These are phyloP conservation scores for Diaporthe sp. DNA, from an alignment of 2,329 filamentous ascomycete species.

Conservation along the genomic window DNA sequence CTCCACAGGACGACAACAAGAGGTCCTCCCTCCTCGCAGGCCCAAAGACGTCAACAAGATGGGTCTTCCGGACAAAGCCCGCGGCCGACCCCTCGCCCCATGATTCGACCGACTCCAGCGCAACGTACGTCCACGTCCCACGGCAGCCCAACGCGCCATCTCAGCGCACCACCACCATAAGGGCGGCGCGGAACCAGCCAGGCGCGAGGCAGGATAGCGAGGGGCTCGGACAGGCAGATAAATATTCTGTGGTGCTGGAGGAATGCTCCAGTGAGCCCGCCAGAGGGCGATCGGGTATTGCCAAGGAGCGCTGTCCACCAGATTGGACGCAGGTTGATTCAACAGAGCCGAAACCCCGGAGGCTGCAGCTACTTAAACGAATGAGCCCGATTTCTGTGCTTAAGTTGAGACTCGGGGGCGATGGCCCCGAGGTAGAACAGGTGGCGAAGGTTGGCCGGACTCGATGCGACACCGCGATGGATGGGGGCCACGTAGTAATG, in stretches of 20 bases:
- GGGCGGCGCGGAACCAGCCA: background rate
- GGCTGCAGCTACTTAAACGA: background rate
- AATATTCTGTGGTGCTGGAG: conserved; percentile 23
- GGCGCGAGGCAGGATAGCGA: background rate
- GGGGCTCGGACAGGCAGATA: background rate
- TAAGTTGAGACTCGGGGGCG: conserved; percentile 13
- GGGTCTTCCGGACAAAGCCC: conserved; percentile 18
- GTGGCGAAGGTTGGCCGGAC: background rate
- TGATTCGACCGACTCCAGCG: background rate
- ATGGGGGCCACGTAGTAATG: background rate
- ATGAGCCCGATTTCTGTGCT: conserved; percentile 17
- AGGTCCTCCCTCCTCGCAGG: background rate
- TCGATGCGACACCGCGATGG: background rate
- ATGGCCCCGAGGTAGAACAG: background rate
- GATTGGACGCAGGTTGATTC: conserved; percentile 15
- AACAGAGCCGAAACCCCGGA: background rate
- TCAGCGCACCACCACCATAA: background rate
- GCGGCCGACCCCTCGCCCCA: background rate
- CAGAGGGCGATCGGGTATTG: background rate
- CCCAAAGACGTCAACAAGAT: conserved; percentile 9
- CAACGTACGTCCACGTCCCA: background rate
- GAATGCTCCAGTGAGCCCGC: conserved; percentile 8
- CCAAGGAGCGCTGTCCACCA: background rate
- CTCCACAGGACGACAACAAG: background rate
- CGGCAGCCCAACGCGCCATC: conserved; percentile 3